phyloP scores from a whole-genome alignment of 306 rosid genomes.

The Echinosophora koreensis region DNA sequence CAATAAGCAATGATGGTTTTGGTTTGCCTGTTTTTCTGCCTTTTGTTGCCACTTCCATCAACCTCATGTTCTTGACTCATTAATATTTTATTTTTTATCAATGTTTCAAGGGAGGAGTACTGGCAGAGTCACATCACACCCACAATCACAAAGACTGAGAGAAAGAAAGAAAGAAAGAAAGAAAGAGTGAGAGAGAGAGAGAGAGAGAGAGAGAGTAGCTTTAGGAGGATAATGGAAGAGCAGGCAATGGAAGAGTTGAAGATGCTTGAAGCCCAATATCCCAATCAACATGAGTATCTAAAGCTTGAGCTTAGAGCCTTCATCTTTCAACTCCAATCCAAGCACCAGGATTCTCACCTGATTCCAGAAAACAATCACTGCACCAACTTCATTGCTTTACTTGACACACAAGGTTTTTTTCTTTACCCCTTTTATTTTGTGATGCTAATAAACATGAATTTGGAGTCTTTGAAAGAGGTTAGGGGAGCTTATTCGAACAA shows the following conservation, averaged over 20 bases:
- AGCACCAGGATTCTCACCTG: conserved; percentile 32
- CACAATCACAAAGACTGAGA: not conserved
- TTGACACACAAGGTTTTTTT: conserved; percentile 55
- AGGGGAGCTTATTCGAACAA: too few relatives aligned
- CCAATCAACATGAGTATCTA: conserved; percentile 54
- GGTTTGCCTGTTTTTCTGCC: conserved; percentile 38
- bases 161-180: not conserved
- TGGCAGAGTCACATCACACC: not conserved
- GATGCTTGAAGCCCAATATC: conserved; percentile 59
- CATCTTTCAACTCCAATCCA: conserved; percentile 50
- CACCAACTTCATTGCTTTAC: conserved; percentile 19
- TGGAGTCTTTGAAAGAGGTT: not conserved
- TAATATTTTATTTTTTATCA: not conserved
- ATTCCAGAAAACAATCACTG: conserved; percentile 27
- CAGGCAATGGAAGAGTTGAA: conserved; percentile 61
- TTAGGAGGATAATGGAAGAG: conserved; percentile 49
- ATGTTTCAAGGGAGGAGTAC: not conserved
- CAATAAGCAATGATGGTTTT: not conserved
- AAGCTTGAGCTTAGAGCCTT: conserved; percentile 64
- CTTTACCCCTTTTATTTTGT: not conserved
- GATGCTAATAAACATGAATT: not conserved
- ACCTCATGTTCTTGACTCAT: conserved; percentile 20
- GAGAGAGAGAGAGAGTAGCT: not conserved
- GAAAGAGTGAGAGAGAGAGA: not conserved
- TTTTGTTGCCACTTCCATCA: conserved; percentile 38